Evolutionary conservation across 495 filamentous ascomycete genomes (phyloP), one percentile per base, ranked within the genome.

Genomic region (Achaetomiella virescens): DNA sequence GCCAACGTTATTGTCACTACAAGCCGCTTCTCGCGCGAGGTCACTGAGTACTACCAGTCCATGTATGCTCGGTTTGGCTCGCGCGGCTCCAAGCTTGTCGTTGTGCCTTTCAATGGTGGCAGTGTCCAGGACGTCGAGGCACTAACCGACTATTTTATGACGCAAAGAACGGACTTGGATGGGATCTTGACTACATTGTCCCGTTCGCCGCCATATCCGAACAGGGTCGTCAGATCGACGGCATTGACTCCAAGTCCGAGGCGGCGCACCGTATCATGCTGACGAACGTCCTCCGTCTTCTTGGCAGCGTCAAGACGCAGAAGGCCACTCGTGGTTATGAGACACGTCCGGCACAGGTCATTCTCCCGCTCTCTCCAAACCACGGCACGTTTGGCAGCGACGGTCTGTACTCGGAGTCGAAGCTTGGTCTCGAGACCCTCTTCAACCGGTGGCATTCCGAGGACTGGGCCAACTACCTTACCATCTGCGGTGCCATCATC

Each of bases 381-480:
- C 93, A 99, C 72, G 93, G 93, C 55, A 97, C 92, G 14, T 97
- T 99, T 58, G 93, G 93, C 64, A 97, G 90, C 67, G 93, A 99
- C 64, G 93, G 93, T 72, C 78, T 99, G 48, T 99, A 99, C 73
- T 93, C 95, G 17, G 93, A 99, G 72, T 97, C 95, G 10, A 99
- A 99, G 72, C 83, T 97, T 41, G 93, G 85, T 11, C 78, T 99
- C 36, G 93, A 99, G 78, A 97, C 93, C 2, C 81, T 99, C 43
- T 99, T 99, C 83, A 96, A 96, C 74, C 83, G 93, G 60, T 99
- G 95, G 95, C 84, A 95, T 71, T 95, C 93, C 0, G 95, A 99
- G 75, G 91, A 83, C 74, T 99, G 93, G 93, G 86, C 83, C 67
- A 91, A 91, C 72, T 99, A 95, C 77, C 88, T 99, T 61, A 99